Conservation (phyloP, 345 rosid genomes). For the Salix arbutifolia region DNA sequence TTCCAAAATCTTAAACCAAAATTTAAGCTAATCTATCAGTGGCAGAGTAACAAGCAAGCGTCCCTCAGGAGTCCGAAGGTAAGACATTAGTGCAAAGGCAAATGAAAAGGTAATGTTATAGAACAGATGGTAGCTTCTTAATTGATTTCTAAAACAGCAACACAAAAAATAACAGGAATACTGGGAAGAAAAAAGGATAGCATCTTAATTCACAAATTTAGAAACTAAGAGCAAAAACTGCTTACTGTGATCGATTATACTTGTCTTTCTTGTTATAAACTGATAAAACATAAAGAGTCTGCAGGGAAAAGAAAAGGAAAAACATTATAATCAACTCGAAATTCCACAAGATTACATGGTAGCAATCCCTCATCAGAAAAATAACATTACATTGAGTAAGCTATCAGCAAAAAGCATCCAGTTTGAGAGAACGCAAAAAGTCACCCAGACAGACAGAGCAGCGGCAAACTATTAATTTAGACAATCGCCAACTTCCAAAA, state of each 20-base stretch:
- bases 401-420: not conserved
- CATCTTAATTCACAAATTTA: not conserved
- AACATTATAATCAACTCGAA: not conserved
- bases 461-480: not conserved
- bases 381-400: not conserved
- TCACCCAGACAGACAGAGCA: not conserved
- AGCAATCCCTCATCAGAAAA: not conserved
- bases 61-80: not conserved
- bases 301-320: slow-evolving; percentile 31
- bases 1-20: not conserved
- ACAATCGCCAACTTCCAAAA: not conserved
- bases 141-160: not conserved
- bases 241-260: slow-evolving; percentile 77
- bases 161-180: not conserved
- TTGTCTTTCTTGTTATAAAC: slow-evolving; percentile 95
- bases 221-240: slow-evolving; percentile 19
- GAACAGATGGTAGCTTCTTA: not conserved
- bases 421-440: not conserved
- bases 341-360: not conserved
- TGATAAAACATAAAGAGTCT: slow-evolving; percentile 95
- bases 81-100: not conserved
- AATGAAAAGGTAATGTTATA: not conserved
- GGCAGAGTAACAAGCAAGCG: not conserved
- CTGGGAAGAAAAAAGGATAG: not conserved
- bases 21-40: not conserved